Base-by-base conservation (phyloP, 805 yeast genomes). In the Lipomyces starkeyi region DNA sequence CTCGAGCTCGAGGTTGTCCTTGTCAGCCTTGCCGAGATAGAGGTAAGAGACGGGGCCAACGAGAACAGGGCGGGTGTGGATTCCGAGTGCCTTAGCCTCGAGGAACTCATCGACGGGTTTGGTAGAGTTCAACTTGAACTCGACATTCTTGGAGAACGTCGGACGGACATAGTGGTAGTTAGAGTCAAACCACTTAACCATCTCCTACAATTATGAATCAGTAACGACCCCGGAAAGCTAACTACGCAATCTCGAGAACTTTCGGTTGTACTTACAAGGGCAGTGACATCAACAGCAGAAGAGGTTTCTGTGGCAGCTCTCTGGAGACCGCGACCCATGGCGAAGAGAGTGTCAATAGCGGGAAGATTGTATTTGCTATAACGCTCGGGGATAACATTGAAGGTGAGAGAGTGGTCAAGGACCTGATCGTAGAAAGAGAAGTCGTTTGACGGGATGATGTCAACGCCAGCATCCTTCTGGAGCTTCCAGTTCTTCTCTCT, bases 251-350 rank as follows among this genome's bases (percentile, higher is more conserved):
- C 49, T 43, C 20, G 9, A 43, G 11, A 43, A 43, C 22, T n/a
- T n/a, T n/a, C 25, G 49, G 49, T n/a, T 54, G 40, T n/a, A 64
- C 70, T 17, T 61, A 64, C 83, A 81, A 92, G 87, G 77, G 99
- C 99, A 73, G 98, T 94, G 71, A 95, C 99, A 83, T 95, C 99
- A 76, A 95, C 97, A 75, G 97, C 97, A 76, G 89, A 86, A 71
- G 88, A 81, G 74, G 93, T 79, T 76, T 90, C 97, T 74, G 96
- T 90, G 74, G 97, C 97, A 83, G 90, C 89, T 85, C 95, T 91
- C 86, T 95, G 99, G 82, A 95, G 87, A 89, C 99, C 99, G 88
- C 99, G 93, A 84, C 98, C 99, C 98, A 95, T 95, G 79, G 99
- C 99, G 81, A 95, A 95, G 78, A 91, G 84, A 72, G 92, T 91